Evolutionary conservation across 768 basidiomycete genomes (phyloP), one percentile per base, ranked within the genome.

Genomic region (Trametes cubensis): DNA sequence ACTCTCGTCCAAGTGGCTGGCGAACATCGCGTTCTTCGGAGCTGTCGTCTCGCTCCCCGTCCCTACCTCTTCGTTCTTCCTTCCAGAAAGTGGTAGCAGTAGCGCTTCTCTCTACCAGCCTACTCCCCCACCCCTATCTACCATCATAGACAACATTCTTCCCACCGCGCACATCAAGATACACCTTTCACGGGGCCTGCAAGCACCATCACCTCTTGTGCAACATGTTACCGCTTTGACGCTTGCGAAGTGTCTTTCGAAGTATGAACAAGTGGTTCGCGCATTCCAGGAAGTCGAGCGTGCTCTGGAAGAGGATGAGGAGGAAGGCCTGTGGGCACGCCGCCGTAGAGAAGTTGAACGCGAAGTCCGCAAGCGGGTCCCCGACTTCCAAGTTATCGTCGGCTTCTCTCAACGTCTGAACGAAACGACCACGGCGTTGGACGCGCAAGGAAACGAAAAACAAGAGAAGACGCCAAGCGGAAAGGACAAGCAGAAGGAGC

Each of bases 1-100:
- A 3, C 81, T 95, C 6, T 91, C 92, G 0, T 90, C 90, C 0
- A 89, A 88, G 70, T 98, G 96, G 95, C 87, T 98, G 34, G 85
- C 89, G 0, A 96, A 94, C 60, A 87, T 97, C 65, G 80, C 92
- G 5, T 90, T 95, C 70, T 85, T 92, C 42, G 92, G 89, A 2
- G 80, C 81, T 8, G 82, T 98, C 55, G 80, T 97, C 53, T 88
- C 90, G 0, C 81, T 94, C 0, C 85, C 91, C 0, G 76, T 94
- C 2, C 93, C 95, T 0, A 66, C 77, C 0, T 67, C 77, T 0
- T 83, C 83, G 0, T 94, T 95, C 71, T 75, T 85, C 61, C 78
- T 89, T 17, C 76, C 80, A 8, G 51, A 65, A 47, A 61, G 63
- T 48, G 69, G 72, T 6, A 62, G 55, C 61, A 66, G 70, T 7